A percentile compares a stretch with the other conserved stretches of the same genome.
These are phyloP conservation scores for Alternaria atra DNA, from an alignment of 2,329 filamentous ascomycete genomes.

Conservation along the genomic window DNA sequence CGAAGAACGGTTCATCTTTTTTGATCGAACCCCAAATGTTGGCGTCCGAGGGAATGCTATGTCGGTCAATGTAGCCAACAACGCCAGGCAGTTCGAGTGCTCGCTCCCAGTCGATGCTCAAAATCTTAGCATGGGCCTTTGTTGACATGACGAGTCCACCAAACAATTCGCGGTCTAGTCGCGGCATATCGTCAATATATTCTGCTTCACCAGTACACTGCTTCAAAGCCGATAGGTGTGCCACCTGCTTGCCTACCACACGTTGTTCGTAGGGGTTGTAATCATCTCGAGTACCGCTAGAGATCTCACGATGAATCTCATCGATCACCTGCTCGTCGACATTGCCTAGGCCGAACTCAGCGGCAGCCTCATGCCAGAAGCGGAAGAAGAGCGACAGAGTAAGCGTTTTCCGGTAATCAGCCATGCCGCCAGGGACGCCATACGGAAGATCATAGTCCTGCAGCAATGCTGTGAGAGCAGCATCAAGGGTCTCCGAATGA, in stretches of 20 bases:
- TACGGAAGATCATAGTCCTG: slow-evolving; percentile 86
- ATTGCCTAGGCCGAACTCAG: slow-evolving; percentile 63
- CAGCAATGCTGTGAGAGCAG: slow-evolving; percentile 81
- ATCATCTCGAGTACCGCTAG: slow-evolving; percentile 78
- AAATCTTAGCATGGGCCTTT: slow-evolving; percentile 84
- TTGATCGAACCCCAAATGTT: slow-evolving; percentile 90
- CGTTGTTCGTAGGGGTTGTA: slow-evolving; percentile 81
- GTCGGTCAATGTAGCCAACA: slow-evolving; percentile 81
- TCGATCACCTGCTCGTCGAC: slow-evolving; percentile 76
- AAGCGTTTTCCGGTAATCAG: slow-evolving; percentile 88
- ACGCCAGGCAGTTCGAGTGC: slow-evolving; percentile 89
- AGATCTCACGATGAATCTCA: slow-evolving; percentile 85
- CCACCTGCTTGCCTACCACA: slow-evolving; percentile 82
- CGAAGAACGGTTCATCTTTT: slow-evolving; percentile 87
- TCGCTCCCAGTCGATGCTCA: slow-evolving; percentile 76
- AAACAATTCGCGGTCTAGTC: slow-evolving; percentile 83
- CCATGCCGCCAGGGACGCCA: slow-evolving; percentile 94
- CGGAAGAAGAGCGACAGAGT: slow-evolving; percentile 94
- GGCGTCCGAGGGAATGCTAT: slow-evolving; percentile 79
- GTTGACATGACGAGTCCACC: slow-evolving; percentile 87
- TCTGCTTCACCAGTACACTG: slow-evolving; percentile 93
- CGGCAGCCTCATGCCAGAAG: slow-evolving; percentile 91
- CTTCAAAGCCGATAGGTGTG: slow-evolving; percentile 88
- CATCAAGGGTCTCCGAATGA: slow-evolving; percentile 82
- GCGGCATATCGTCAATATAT: slow-evolving; percentile 92